Percentiles rank a stretch among this genome's conserved stretches.
These are phyloP conservation scores for Themeda triandra DNA, from an alignment of 176 grass and related monocot species.

Conservation along the genomic window DNA sequence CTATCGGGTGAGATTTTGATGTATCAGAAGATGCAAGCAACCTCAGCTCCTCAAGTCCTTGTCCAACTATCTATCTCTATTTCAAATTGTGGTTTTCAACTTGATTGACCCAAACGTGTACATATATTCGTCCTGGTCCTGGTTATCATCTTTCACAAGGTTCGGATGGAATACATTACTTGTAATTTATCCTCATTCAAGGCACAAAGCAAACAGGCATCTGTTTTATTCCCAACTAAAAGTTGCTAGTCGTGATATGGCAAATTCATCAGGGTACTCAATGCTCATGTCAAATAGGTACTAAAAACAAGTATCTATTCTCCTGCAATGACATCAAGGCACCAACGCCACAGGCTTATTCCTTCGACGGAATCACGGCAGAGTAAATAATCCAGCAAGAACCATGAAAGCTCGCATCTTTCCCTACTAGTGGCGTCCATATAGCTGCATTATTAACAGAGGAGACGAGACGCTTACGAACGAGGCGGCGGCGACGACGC, in stretches of 20 bases:
- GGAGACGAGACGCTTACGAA: slow-evolving; percentile 43
- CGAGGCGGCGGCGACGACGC: slow-evolving; percentile 56
- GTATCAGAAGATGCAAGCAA: slow-evolving; percentile 15
- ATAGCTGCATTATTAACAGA: not conserved
- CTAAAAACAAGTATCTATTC: slow-evolving; percentile 20
- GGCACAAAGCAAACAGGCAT: slow-evolving; percentile 1
- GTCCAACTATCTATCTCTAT: slow-evolving; percentile 5
- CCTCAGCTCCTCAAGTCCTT: not conserved
- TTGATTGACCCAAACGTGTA: slow-evolving; percentile 16
- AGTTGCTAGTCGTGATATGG: not conserved
- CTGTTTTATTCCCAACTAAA: slow-evolving; percentile 24
- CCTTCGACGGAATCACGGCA: not conserved
- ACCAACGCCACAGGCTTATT: slow-evolving; percentile 12
- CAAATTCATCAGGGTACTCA: slow-evolving; percentile 15
- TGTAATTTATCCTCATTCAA: not conserved
- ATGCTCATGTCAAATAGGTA: slow-evolving; percentile 1
- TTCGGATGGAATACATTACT: not conserved
- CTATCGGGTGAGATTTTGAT: not conserved
- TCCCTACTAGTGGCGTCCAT: not conserved
- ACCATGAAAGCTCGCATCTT: not conserved
- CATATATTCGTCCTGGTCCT: too few relatives aligned
- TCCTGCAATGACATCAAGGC: not conserved
- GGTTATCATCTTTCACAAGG: not conserved
- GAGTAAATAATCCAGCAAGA: not conserved
- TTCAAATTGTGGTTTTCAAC: not conserved